These are phyloP conservation scores for Oxyria digyna DNA, from an alignment of 148 eudicot species.

Conservation along the genomic window DNA sequence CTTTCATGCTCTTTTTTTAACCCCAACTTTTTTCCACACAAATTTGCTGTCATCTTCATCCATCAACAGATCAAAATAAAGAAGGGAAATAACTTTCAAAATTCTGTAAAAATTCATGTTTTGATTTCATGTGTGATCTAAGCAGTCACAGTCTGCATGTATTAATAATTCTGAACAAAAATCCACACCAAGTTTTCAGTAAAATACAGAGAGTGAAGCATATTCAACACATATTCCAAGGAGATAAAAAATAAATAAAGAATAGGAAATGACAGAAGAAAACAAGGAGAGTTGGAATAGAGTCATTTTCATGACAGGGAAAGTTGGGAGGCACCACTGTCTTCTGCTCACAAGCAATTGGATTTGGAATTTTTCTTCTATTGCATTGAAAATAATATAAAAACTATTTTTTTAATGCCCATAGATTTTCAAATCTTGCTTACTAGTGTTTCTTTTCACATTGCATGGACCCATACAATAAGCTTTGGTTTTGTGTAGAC, in stretches of 20 bases:
- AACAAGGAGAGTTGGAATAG: constrained; percentile 7
- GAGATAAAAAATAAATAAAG: not conserved
- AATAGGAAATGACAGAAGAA: not conserved
- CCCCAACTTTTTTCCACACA: not conserved
- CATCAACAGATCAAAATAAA: not conserved
- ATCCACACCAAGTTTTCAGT: not conserved
- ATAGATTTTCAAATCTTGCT: not conserved
- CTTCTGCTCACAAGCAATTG: constrained; percentile 5
- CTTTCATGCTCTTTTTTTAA: not conserved
- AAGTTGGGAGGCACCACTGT: constrained; percentile 6
- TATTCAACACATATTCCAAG: not conserved
- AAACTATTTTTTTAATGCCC: not conserved
- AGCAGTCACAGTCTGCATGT: not conserved
- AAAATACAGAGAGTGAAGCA: not conserved
- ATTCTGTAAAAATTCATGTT: not conserved
- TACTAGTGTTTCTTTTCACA: not conserved
- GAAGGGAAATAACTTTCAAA: not conserved
- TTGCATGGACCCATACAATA: no score
- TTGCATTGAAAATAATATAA: not conserved
- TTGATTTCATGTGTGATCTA: not conserved
- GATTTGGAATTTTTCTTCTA: not conserved
- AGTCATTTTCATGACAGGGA: constrained; percentile 6
- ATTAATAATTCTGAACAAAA: not conserved
- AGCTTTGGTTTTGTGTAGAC: no score
- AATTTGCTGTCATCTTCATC: constrained; percentile 1